Evolutionary conservation across 768 basidiomycete genomes (phyloP), one percentile per base, ranked within the genome.

Genomic region (Thelephora aurantiotincta): DNA sequence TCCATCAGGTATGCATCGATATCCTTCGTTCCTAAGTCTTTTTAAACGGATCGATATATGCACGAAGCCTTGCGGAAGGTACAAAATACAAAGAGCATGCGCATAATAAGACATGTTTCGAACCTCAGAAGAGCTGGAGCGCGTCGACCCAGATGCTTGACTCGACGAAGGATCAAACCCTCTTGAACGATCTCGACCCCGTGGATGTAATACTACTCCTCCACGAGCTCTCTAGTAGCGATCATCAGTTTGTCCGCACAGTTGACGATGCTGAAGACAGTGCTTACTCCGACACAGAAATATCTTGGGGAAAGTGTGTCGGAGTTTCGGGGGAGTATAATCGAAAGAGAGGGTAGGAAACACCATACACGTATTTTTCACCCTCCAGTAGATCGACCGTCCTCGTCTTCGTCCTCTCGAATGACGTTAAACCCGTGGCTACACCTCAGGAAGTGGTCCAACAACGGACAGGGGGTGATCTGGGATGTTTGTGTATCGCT

Each of bases 151-250:
- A 30, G 26, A 9, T n/a, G n/a, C n/a, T n/a, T n/a, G n/a, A n/a
- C n/a, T n/a, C 26, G 26, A 9, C 26, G 26, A 9, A 41, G 12
- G 9, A 9, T 41, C 38, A 11, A 9, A 16, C 16, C 38, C 38
- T 41, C 38, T 14, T 18, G 49, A 48, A 51, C 47, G 12, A 53
- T 49, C 33, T 73, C 79, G 13, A 84, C 61, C 0, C 83, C 83
- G 50, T 80, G 74, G 16, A 90, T 83, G 57, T 89, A 82, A 58
- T 82, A 88, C 54, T 85, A 81, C 59, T 91, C 88, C 1, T 87
- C 88, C 1, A 91, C 84, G 41, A 91, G 67, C 61, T 90, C 85
- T 59, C 91, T 92, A 13, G 78, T 75, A 2, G 85, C 84, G 2
- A 88, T 57, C 78, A 91, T 85, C 49, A 91, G 62, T 45, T 75